Base-by-base conservation (phyloP, 106 monocot species). In the Hemerocallis citrina region DNA sequence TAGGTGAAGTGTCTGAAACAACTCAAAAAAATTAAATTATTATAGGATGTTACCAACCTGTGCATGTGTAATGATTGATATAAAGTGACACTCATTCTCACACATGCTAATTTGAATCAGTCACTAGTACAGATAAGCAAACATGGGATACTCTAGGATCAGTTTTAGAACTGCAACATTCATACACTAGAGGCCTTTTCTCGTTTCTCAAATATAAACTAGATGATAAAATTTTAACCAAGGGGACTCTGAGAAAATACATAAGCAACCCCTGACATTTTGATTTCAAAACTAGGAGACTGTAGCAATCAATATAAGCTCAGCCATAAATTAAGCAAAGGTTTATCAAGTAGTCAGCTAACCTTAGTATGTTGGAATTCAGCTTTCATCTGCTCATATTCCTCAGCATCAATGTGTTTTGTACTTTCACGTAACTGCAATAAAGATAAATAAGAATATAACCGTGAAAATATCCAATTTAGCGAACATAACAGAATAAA, bases 371-470 rank as follows among this genome's bases (percentile, higher is more conserved):
- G 69, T 40, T 86, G 78, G 40, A 82, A 65, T 54, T 84, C 87
- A 58, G 74, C 77, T 69, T 86, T 91, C 68, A 87, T 70, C 16
- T 35, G 64, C 34, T 86, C 89, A 66, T 78, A 72, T 22, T 85
- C 83, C 24, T 19, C 48, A 40, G 56, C 43, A 60, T 81, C 75
- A 48, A 86, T 32, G 51, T 70, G 76, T 72, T 74, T 83, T 57
- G 14, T 64, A 57, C 62, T 81, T 73, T 83, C 81, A 70, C 69
- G 73, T 37, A 96, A 77, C 96, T 96, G 86, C 54, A 78, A 68
- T 42, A 28, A 47, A 55, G 34, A 60, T 24, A 62, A 15, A 16
- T 46, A 34, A 57, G 16, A 55, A 45, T 4, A 23, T 7, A 34
- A 1, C 6, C 37, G 3, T 37, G 32, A 5, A 38, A 49, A 15